Conservation (phyloP, 2,329 filamentous ascomycete species). For the Nectriaceae sp. region DNA sequence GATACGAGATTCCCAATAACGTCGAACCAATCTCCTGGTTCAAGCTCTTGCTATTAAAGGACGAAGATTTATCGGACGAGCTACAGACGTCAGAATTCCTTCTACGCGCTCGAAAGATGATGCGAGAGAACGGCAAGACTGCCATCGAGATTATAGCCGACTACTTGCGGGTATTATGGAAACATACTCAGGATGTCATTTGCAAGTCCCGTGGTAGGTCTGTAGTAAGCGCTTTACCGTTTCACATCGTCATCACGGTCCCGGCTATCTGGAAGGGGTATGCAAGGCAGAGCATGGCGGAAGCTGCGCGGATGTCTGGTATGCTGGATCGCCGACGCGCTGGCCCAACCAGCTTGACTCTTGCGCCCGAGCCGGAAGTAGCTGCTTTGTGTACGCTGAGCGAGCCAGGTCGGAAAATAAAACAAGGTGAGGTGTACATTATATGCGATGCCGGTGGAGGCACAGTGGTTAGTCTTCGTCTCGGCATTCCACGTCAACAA, state of each 20-base stretch:
- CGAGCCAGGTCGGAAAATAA: background rate
- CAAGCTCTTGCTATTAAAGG: conserved; percentile 9
- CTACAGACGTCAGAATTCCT: conserved; percentile 5
- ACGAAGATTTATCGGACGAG: conserved; percentile 7
- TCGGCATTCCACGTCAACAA: too few relatives aligned
- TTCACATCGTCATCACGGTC: conserved; percentile 13
- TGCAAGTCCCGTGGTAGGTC: conserved; percentile 3
- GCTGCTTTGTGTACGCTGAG: conserved; percentile 6
- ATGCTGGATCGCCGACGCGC: conserved; percentile 10
- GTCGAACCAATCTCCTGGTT: conserved; percentile 10
- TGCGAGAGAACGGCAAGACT: conserved; percentile 2
- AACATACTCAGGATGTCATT: conserved; percentile 4
- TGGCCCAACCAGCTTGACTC: conserved; percentile 4
- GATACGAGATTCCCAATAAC: conserved; percentile 7
- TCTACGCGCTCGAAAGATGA: conserved; percentile 3
- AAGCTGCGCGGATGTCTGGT: conserved; percentile 1
- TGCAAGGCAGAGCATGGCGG: too few relatives aligned
- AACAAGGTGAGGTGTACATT: conserved; percentile 10
- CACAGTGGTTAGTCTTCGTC: conserved; percentile 6
- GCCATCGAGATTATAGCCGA: conserved; percentile 7
- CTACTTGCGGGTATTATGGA: conserved; percentile 6
- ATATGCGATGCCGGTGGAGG: conserved; percentile 14
- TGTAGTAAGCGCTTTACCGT: background rate
- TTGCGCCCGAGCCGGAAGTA: conserved; percentile 9
- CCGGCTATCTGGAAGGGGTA: conserved; percentile 13